Percentiles rank a stretch among this genome's conserved stretches.
phyloP scores from a whole-genome alignment of 768 basidiomycete genomes.

The Termitomyces sp. region DNA sequence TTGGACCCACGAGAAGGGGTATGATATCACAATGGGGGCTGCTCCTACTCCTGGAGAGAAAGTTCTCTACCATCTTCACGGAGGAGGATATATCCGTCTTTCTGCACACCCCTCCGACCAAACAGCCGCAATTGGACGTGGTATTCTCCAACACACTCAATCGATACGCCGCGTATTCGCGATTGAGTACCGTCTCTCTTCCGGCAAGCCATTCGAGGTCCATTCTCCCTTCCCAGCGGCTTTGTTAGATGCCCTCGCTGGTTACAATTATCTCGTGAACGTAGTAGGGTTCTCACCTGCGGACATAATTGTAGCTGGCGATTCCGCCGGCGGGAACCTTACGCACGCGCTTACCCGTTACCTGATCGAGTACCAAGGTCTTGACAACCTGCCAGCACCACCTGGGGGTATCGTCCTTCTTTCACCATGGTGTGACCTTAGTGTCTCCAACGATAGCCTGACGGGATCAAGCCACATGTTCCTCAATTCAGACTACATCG shows the following conservation, averaged over 20 bases:
- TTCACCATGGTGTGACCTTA: conserved; percentile 56
- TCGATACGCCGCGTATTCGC: conserved; percentile 48
- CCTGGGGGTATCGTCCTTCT: conserved; percentile 49
- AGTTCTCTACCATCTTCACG: conserved; percentile 58
- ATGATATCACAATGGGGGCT: conserved; percentile 29
- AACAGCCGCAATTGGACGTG: conserved; percentile 41
- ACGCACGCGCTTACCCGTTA: conserved; percentile 54
- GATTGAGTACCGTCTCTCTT: conserved; percentile 70
- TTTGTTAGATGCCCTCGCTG: conserved; percentile 70
- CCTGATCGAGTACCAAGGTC: conserved; percentile 43
- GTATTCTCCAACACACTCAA: conserved; percentile 42
- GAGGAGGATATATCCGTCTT: conserved; percentile 53
- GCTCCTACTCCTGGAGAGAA: conserved; percentile 48
- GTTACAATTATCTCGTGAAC: conserved; percentile 67
- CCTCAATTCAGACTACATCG: conserved; percentile 35
- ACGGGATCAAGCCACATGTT: conserved; percentile 34
- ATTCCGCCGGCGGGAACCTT: conserved; percentile 79
- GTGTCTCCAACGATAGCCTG: conserved; percentile 33
- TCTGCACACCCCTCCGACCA: conserved; percentile 54
- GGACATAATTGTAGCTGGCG: conserved; percentile 66
- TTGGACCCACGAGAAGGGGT: conserved; percentile 46
- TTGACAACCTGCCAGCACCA: conserved; percentile 34
- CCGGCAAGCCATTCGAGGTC: conserved; percentile 34
- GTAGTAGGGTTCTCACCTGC: conserved; percentile 51
- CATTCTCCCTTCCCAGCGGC: conserved; percentile 70